Evolutionary conservation across 2,329 filamentous ascomycete genomes (phyloP).

Genomic region (Kalaharituber pfeilii): DNA sequence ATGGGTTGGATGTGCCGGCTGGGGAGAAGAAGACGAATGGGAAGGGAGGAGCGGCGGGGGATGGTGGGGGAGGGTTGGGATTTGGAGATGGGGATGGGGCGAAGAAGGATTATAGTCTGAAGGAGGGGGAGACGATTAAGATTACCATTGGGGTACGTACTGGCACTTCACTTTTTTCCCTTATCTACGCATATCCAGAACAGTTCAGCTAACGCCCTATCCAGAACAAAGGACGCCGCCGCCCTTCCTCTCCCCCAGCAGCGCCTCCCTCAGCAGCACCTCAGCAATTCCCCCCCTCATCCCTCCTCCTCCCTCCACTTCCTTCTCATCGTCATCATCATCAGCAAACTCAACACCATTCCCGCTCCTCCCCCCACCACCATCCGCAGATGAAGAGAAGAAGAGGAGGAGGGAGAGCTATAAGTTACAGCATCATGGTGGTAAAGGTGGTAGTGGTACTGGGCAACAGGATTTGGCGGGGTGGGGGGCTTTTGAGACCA

Average conservation of each 20-base stretch:
- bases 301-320: conserved; percentile 52
- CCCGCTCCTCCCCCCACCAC: conserved; percentile 50
- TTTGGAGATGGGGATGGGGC: conserved; percentile 30
- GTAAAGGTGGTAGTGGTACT: no score
- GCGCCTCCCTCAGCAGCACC: conserved; percentile 23
- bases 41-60: conserved; percentile 25
- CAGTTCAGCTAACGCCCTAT: not conserved
- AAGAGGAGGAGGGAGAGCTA: conserved; percentile 30
- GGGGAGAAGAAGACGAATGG: conserved; percentile 20
- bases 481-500: conserved; percentile 7
- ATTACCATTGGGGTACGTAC: conserved; percentile 50
- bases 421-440: no score
- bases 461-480: conserved; percentile 26
- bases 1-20: conserved; percentile 32
- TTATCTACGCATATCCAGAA: not conserved
- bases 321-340: conserved; percentile 30
- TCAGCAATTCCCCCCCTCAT: conserved; percentile 32
- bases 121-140: conserved; percentile 77
- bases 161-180: not conserved
- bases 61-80: conserved; percentile 15
- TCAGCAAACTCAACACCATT: conserved; percentile 43
- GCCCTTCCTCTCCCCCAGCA: conserved; percentile 15
- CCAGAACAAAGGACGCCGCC: conserved; percentile 17
- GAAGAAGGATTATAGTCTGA: conserved; percentile 65
- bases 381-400: conserved; percentile 44